Evolutionary conservation across 331 rosid species (phyloP), one percentile per base, ranked within the genome.

Genomic region (Quercus lobata): DNA sequence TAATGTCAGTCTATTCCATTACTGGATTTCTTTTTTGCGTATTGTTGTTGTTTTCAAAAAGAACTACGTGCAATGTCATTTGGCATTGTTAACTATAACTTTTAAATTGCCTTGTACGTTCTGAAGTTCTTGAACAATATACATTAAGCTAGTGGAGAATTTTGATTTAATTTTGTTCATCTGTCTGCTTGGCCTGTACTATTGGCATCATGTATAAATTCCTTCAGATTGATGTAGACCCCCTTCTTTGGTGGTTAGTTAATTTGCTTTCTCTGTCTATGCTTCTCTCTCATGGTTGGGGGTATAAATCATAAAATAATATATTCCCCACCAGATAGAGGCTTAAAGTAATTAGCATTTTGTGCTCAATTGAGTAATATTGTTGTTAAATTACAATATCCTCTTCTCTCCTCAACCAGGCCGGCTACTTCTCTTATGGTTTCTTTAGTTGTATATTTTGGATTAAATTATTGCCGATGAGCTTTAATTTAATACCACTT

Each of bases 141-240:
- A 44, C 60, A 58, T n/a, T 58, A 44, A 46, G 35, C 49, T 70
- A n/a, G 71, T 58, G 53, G 16, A 46, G 30, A 70, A 61, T 61
- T 52, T 66, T 71, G 21, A 58, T 56, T 71, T 79, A 78, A 74
- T 74, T 73, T 61, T 75, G 54, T 11, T 75, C 73, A 73, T 52
- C n/a, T 81, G 19, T 63, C 57, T 79, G 60, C 18, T 63, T 65
- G 79, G 71, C 27, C 27, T 74, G 8, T 22, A 53, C 27, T 76
- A 60, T 63, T 58, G 73, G 12, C 80, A 60, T 61, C 22, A 25
- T 65, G 46, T 37, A n/a, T 73, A 21, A 61, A 61, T 12, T 35
- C 18, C 61, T 62, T 53, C 55, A 21, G 63, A 71, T 52, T 56
- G 73, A 78, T 10, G 62, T 55, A 57, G 72, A 73, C 46, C 34